A percentile compares a stretch with the other conserved stretches of the same genome.
These are phyloP conservation scores for Puya raimondii DNA, from an alignment of 176 grass and related monocot species.

Conservation along the genomic window DNA sequence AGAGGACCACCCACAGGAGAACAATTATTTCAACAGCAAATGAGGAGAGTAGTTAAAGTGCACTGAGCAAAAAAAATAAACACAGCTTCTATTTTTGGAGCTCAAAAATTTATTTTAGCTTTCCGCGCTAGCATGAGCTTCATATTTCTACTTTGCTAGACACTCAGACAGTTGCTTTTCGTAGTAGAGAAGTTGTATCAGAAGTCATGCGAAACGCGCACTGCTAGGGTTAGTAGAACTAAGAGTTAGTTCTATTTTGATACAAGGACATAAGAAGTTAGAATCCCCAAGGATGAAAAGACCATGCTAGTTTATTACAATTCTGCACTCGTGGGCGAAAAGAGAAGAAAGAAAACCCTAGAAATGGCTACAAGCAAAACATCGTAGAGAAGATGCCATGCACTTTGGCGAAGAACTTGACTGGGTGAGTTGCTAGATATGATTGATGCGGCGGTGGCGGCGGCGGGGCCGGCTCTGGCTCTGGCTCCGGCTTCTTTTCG, in stretches of 20 bases:
- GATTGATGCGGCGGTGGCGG: constrained; percentile 22
- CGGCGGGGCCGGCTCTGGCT: constrained; percentile 13
- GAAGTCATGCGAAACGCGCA: too few species aligned
- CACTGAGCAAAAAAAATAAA: too few species aligned
- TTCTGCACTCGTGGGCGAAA: neutral
- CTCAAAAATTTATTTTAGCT: too few species aligned
- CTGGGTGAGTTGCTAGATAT: constrained; percentile 36
- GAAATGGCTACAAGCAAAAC: constrained; percentile 57
- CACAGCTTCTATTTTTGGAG: too few species aligned
- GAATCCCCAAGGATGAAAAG: neutral
- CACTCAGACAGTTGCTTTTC: too few species aligned
- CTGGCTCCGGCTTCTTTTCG: neutral
- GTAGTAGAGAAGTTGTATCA: too few species aligned
- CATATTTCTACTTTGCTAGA: too few species aligned
- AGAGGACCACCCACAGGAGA: too few species aligned
- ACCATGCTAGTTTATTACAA: neutral
- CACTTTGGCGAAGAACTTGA: constrained; percentile 78
- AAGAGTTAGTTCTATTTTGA: neutral
- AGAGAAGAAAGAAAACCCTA: neutral
- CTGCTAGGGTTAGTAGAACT: neutral
- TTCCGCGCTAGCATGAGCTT: too few species aligned
- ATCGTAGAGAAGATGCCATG: constrained; percentile 53
- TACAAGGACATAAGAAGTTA: neutral
- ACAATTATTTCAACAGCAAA: too few species aligned
- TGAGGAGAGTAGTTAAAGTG: too few species aligned